Evolutionary conservation across 139 green algal species (phyloP), one percentile per base, ranked within the genome.

Genomic region (Chara braunii): DNA sequence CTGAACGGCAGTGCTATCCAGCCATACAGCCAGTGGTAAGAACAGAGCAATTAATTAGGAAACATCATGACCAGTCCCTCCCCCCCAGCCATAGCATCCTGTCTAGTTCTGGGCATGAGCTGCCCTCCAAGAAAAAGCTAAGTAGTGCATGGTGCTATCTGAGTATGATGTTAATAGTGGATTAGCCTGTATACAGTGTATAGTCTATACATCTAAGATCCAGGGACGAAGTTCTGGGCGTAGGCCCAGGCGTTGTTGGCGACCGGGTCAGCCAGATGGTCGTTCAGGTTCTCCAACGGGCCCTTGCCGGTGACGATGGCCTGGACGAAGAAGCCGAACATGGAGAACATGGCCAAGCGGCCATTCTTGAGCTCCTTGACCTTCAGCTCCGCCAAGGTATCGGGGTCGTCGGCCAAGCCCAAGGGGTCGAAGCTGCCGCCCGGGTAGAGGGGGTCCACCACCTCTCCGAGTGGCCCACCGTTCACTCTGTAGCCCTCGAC

Each of bases 311-410:
- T 97, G 40, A 95, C 68, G 24, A 90, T 35, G 1, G 87, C 89
- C 74, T 94, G 87, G 3, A 79, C 77, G 37, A 67, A 75, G 56
- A 77, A 86, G 34, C 87, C 87, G 55, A 92, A 76, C 62, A 88
- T 80, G 52, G 74, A 79, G 65, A 81, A 69, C 84, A 93, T 97
- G 29, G 91, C 92, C 32, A 94, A 65, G 22, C 87, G 76, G 29
- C 91, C 93, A 72, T 99, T 97, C 83, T 95, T 94, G 55, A 99
- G 81, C 87, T 99, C 93, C 76, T 96, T 98, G n/a, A 80, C 78
- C 82, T 92, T 87, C 30, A 96, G 51, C 81, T 88, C 82, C 57
- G 84, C 78, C 44, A 90, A 83, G 43, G 85, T 83, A 62, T 93
- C 84, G 58, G 89, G 89, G 85, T 95, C 89, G 79, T 95, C 89